Base-by-base conservation (phyloP, 306 rosid species). In the Cucumis sativus region DNA sequence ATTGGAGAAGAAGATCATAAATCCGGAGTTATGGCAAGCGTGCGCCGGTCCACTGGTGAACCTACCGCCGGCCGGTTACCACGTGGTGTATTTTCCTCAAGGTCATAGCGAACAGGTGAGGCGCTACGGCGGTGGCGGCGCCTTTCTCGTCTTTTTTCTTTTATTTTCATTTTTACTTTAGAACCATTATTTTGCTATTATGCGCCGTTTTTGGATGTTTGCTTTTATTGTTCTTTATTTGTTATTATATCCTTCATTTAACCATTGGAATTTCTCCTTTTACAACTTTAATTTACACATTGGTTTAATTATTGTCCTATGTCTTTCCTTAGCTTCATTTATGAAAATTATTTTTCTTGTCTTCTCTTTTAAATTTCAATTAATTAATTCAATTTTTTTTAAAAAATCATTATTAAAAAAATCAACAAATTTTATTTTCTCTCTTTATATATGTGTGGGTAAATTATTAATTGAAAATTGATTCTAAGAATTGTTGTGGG, bases 21-120 rank as follows among this genome's bases (percentile, higher is more conserved):
- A 94, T 78, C 89, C 82, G 43, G 97, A 92, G 87, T 86, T 94
- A 11, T 94, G 98, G 98, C 98, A 94, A 81, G 96, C 97, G 39
- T 94, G 98, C 83, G 97, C 98, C 28, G 98, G 98, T 64, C 97
- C 98, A 10, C 88, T 94, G 79, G 97, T 85, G 39, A 92, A 88
- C 83, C 85, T 94, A 72, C 98, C 98, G 17, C 88, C 88, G 62
- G 88, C 95, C 4, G 96, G 91, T 75, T 92, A 92, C 43, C 97
- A 92, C 83, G 97, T 94, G 9, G 80, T 92, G 49, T 94, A 94
- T 88, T 94, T 94, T 80, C 97, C 98, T 64, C 98, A 94, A 70
- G 98, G 98, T 2, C 98, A 94, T 85, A 89, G 92, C 72, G 97
- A 94, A 70, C 98, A 94, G 87, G 92, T 90, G 45, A 47, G 56